Evolutionary conservation across 73 alveolate genomes (phyloP).

Genomic region (Vitrella brassicaformis): DNA sequence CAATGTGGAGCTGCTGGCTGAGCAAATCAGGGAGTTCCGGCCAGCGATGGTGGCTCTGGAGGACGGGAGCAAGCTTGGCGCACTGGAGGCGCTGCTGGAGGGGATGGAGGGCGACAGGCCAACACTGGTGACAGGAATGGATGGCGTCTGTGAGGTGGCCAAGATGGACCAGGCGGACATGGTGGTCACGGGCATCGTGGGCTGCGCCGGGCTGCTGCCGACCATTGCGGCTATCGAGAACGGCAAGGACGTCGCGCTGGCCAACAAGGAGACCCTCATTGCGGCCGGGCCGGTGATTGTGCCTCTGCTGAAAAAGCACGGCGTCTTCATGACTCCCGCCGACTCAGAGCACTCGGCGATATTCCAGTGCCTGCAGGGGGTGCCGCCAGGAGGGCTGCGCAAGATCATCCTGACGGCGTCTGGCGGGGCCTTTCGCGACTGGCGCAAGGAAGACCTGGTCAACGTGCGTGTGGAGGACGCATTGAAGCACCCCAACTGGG

Average conservation of each 20-base stretch:
- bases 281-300: conserved; percentile 18
- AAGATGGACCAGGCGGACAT: background rate
- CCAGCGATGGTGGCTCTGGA: background rate
- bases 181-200: conserved; percentile 39
- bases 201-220: conserved; percentile 34
- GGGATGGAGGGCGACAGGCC: background rate
- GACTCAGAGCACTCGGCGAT: conserved; percentile 37
- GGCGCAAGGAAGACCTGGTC: background rate
- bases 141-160: background rate
- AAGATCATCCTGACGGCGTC: conserved; percentile 32
- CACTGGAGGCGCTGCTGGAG: background rate
- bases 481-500: conserved; percentile 17
- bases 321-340: conserved; percentile 6
- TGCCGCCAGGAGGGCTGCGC: conserved; percentile 24
- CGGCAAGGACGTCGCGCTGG: conserved; percentile 22
- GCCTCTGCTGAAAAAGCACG: conserved; percentile 7
- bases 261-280: conserved; percentile 22
- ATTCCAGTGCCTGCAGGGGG: conserved; percentile 36
- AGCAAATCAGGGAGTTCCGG: conserved; percentile 13
- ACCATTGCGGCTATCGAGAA: conserved; percentile 34
- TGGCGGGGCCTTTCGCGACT: conserved; percentile 33
- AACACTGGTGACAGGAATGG: background rate
- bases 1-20: conserved; percentile 20
- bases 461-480: background rate
- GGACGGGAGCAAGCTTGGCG: background rate